phyloP scores from a whole-genome alignment of 208 protist species.

The Crithidia expoeki region DNA sequence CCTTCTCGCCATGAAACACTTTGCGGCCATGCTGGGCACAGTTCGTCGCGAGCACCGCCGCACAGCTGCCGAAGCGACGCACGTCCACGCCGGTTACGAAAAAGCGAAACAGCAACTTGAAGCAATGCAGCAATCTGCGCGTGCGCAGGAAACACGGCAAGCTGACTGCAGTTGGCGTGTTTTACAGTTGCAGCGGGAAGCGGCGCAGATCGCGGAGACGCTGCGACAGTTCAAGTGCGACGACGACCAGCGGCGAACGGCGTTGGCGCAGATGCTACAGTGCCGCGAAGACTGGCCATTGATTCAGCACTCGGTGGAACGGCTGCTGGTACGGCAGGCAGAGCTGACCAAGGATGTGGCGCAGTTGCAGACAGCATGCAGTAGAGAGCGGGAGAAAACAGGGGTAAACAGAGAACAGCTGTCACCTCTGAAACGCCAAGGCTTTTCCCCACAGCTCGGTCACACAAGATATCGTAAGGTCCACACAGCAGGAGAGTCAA shows the following conservation, averaged over 20 bases:
- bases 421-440: too few relatives aligned
- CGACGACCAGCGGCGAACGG: slow-evolving; percentile 30
- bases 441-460: too few relatives aligned
- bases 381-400: not conserved
- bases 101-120: slow-evolving; percentile 15
- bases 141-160: slow-evolving; percentile 12
- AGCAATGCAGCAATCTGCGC: not conserved
- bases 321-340: slow-evolving; percentile 19
- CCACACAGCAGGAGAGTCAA: too few relatives aligned
- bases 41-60: slow-evolving; percentile 17
- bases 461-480: too few relatives aligned
- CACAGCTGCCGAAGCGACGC: not conserved
- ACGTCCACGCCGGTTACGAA: not conserved
- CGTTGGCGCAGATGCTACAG: slow-evolving; percentile 40
- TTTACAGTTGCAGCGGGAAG: slow-evolving; percentile 20
- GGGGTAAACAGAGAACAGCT: not conserved
- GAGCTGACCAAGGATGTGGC: slow-evolving; percentile 26
- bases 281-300: slow-evolving; percentile 64
- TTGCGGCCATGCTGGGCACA: slow-evolving; percentile 20
- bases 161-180: slow-evolving; percentile 6
- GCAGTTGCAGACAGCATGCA: slow-evolving; percentile 7
- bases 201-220: slow-evolving; percentile 8
- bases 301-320: slow-evolving; percentile 37
- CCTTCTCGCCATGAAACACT: slow-evolving; percentile 28
- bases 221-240: slow-evolving; percentile 20